phyloP scores from a whole-genome alignment of 192 early-diverging fungal species.

The Coemansia sp. region DNA sequence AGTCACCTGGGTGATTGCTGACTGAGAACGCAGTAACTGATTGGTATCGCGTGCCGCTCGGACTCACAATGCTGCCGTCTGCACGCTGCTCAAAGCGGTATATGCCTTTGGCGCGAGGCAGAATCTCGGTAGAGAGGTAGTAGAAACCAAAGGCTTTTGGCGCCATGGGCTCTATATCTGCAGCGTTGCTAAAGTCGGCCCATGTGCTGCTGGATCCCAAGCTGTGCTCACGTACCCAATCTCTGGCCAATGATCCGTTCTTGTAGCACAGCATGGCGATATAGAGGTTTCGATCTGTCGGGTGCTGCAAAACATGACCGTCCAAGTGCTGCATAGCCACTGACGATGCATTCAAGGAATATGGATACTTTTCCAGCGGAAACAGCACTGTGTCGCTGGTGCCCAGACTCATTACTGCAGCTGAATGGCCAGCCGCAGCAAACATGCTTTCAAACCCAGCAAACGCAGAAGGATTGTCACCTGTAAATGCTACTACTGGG shows the following conservation, averaged over 20 bases:
- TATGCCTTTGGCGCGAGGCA: constrained; percentile 68
- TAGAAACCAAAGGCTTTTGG: constrained; percentile 64
- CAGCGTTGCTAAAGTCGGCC: constrained; percentile 58
- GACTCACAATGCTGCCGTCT: constrained; percentile 28
- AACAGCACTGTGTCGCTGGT: constrained; percentile 78
- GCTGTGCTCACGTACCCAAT: constrained; percentile 61
- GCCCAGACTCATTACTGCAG: constrained; percentile 70
- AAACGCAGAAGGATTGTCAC: constrained; percentile 70
- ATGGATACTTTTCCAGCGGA: constrained; percentile 48
- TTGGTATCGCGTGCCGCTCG: constrained; percentile 33
- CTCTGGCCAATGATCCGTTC: constrained; percentile 81
- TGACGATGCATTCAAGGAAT: not conserved
- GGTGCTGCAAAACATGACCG: constrained; percentile 67
- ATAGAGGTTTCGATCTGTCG: constrained; percentile 57
- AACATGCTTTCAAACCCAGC: constrained; percentile 60
- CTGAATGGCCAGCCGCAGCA: constrained; percentile 30
- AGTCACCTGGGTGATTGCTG: not conserved
- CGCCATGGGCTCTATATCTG: constrained; percentile 21
- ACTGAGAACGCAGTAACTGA: constrained; percentile 20
- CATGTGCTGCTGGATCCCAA: constrained; percentile 57
- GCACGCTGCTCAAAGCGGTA: constrained; percentile 55
- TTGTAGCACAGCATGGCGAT: constrained; percentile 83
- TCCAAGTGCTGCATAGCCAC: constrained; percentile 24
- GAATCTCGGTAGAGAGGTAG: constrained; percentile 72
- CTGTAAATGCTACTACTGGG: constrained; percentile 66